Conservation (phyloP, 495 filamentous ascomycete genomes). For the Hapsidospora chrysogenum region DNA sequence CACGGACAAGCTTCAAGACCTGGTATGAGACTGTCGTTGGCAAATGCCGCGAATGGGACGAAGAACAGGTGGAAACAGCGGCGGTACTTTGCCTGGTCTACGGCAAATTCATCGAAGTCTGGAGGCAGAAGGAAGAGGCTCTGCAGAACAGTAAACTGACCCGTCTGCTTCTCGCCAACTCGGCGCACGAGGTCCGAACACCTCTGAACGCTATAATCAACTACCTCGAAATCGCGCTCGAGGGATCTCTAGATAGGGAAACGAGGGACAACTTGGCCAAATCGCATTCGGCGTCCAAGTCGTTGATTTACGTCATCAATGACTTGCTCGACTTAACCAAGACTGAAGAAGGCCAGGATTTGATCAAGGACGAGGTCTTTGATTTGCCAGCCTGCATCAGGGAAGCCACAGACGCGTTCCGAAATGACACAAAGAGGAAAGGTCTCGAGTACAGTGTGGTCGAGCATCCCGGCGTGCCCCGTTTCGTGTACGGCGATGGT, state of each 20-base stretch:
- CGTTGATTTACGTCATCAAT: slow-evolving; percentile 89
- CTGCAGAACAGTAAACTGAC: slow-evolving; percentile 72
- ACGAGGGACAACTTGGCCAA: slow-evolving; percentile 75
- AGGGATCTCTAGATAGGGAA: slow-evolving; percentile 65
- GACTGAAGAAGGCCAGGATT: slow-evolving; percentile 61
- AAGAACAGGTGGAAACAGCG: slow-evolving; percentile 68
- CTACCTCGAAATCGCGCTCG: slow-evolving; percentile 84
- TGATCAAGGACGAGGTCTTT: slow-evolving; percentile 72
- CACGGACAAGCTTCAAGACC: slow-evolving; percentile 56
- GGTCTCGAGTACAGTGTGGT: slow-evolving; percentile 49
- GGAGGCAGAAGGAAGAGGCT: slow-evolving; percentile 80
- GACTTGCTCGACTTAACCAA: slow-evolving; percentile 88
- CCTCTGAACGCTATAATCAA: slow-evolving; percentile 95
- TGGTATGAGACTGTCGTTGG: slow-evolving; percentile 67
- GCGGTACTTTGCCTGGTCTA: slow-evolving; percentile 83
- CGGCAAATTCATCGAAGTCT: slow-evolving; percentile 79
- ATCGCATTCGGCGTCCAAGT: slow-evolving; percentile 92
- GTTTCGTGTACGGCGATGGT: slow-evolving; percentile 61
- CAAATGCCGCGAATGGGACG: slow-evolving; percentile 59
- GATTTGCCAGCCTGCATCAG: slow-evolving; percentile 53
- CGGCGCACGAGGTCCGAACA: slow-evolving; percentile 87
- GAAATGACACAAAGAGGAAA: slow-evolving; percentile 60
- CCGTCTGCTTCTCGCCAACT: slow-evolving; percentile 69
- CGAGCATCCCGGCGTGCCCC: slow-evolving; percentile 53
- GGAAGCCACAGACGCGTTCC: slow-evolving; percentile 62